Evolutionary conservation across 1,284 basidiomycete genomes (phyloP).

Genomic region (Moesziomyces aphidis): DNA sequence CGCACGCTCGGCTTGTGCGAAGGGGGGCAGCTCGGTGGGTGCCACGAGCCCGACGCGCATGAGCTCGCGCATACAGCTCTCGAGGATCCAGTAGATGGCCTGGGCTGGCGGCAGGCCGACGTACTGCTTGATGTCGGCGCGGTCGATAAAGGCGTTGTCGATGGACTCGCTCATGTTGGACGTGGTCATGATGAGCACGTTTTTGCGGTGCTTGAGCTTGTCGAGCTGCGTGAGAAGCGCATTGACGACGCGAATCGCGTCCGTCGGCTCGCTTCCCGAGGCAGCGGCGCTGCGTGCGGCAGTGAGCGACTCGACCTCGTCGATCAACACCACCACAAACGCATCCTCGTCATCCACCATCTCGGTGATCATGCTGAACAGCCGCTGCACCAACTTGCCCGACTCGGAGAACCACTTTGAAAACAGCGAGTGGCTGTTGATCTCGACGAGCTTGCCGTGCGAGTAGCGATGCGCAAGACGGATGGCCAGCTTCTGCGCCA

Average conservation of each 20-base stretch:
- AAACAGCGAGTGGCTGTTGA: constrained; percentile 74
- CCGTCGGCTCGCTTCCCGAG: constrained; percentile 92
- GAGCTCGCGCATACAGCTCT: constrained; percentile 84
- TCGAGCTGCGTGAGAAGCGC: constrained; percentile 96
- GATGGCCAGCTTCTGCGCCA: constrained; percentile 95
- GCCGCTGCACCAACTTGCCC: constrained; percentile 93
- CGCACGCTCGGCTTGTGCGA: background rate
- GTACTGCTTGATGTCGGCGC: constrained; percentile 96
- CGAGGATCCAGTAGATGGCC: constrained; percentile 93
- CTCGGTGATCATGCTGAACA: constrained; percentile 89
- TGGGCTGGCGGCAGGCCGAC: constrained; percentile 88
- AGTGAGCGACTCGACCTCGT: constrained; percentile 96
- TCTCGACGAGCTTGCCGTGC: constrained; percentile 88
- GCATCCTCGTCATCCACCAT: constrained; percentile 87
- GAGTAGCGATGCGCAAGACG: constrained; percentile 87
- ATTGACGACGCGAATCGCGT: constrained; percentile 96
- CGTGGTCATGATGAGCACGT: constrained; percentile 95
- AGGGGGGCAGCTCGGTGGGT: constrained; percentile 18
- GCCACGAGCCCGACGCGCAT: constrained; percentile 79
- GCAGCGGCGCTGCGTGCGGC: constrained; percentile 93
- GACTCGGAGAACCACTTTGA: constrained; percentile 85
- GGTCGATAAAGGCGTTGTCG: constrained; percentile 93
- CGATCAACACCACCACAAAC: constrained; percentile 92
- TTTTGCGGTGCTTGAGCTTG: constrained; percentile 90
- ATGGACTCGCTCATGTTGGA: constrained; percentile 95